Evolutionary conservation across 805 yeast species (phyloP).

Genomic region (Candida multigemmis): DNA sequence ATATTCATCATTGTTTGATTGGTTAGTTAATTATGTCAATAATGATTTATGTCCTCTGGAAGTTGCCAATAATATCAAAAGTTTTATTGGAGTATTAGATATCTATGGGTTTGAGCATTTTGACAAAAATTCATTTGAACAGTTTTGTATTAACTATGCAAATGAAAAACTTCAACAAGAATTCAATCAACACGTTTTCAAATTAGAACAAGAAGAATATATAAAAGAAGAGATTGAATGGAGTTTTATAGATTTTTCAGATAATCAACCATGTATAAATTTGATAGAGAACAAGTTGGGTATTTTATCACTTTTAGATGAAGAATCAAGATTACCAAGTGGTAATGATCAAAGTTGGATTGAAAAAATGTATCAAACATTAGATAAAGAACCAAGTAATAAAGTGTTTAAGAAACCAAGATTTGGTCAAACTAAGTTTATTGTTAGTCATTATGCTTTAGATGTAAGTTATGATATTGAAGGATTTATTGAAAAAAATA

Average conservation of each 20-base stretch:
- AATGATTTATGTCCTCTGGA: slow-evolving; percentile 72
- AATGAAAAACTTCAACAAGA: slow-evolving; percentile 96
- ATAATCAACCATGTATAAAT: slow-evolving; percentile 93
- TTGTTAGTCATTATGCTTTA: slow-evolving; percentile 89
- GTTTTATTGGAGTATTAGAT: slow-evolving; percentile 94
- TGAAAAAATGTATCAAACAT: slow-evolving; percentile 77
- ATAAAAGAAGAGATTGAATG: slow-evolving; percentile 88
- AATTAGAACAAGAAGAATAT: slow-evolving; percentile 93
- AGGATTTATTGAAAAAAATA: slow-evolving; percentile 92
- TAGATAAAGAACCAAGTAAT: slow-evolving; percentile 69
- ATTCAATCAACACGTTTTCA: slow-evolving; percentile 94
- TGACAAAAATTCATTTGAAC: slow-evolving; percentile 90
- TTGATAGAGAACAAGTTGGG: slow-evolving; percentile 87
- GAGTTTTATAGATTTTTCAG: slow-evolving; percentile 93
- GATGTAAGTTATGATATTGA: slow-evolving; percentile 89
- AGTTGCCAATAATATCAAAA: slow-evolving; percentile 45
- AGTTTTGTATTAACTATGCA: slow-evolving; percentile 94
- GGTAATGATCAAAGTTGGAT: slow-evolving; percentile 92
- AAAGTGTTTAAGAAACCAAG: slow-evolving; percentile 86
- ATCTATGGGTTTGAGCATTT: slow-evolving; percentile 97
- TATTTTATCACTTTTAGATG: slow-evolving; percentile 80
- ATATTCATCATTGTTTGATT: slow-evolving; percentile 86
- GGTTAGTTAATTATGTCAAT: slow-evolving; percentile 86
- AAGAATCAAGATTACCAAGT: slow-evolving; percentile 89
- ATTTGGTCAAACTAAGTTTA: slow-evolving; percentile 84